Base-by-base conservation (phyloP, 2,329 filamentous ascomycete genomes). In the Venturiaceae sp. region DNA sequence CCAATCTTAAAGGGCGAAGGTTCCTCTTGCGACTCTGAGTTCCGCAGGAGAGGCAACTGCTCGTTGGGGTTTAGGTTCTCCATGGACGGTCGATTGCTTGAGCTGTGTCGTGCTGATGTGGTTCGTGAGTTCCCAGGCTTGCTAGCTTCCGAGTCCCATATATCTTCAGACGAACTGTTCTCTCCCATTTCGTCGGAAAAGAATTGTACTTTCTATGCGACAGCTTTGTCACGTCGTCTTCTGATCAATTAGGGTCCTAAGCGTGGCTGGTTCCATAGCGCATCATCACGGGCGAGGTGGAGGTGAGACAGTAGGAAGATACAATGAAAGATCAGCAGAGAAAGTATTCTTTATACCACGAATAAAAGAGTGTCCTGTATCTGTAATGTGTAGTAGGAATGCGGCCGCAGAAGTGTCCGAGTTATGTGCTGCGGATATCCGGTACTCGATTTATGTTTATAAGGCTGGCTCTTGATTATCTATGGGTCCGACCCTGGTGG, bases 41-140 rank as follows among this genome's bases (percentile, higher is more conserved):
- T 63, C 23, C 63, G 64, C 16, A 72, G 63, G 46, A 72, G 63
- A 16, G 71, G 71, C 19, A 70, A 71, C 16, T 66, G 61, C 58
- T 73, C 71, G 62, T 66, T 67, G 47, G 71, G 67, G 53, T 64
- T 21, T 21, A n/a, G 8, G 36, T 41, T 50, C 44, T 50, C 44
- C 44, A 50, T 50, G 19, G 44, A 50, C 1, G 44, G 44, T 16
- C 44, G 44, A 50, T n/a, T 30, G 44, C 44, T 50, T 13, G 44
- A 14, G 41, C 41, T 47, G 21, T 28, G 44, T 30, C 23, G 44
- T 50, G 44, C 23, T 23, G 44, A 30, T 14, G 44, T 30, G 21
- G 7, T 1, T 30, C 5, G 28, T 30, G 44, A 6, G 11, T n/a
- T 50, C 13, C 9, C 23, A n/a, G 26, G 44, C 23, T 5, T 32